Evolutionary conservation across 306 rosid genomes (phyloP), one percentile per base, ranked within the genome.

Genomic region (Vigna reflexopilosa): DNA sequence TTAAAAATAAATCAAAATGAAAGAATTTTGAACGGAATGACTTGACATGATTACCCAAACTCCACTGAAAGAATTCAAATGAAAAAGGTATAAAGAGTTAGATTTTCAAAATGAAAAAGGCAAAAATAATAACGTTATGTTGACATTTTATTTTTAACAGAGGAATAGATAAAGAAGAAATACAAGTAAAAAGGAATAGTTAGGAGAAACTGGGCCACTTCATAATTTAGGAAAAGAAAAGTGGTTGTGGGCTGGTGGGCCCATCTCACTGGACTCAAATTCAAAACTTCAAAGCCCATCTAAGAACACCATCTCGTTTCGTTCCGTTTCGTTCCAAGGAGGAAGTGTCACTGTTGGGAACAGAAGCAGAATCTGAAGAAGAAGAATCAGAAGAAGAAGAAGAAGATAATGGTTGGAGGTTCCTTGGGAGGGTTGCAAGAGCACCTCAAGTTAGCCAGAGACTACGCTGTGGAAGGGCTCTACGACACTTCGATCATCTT

Each of bases 401-500:
- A 24, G 34, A 24, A 12, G n/a, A 24, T 13, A 49, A 93, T 94
- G 91, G 91, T 81, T 34, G 87, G 96, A 61, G 67, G 86, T 68
- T 85, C 97, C n/a, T 73, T 93, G 15, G 77, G 77, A 72, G 99
- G 97, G 24, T 85, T 96, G 38, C 99, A 92, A 81, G 99, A 96
- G 36, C 99, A 96, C 82, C 86, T 93, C 76, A 96, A 93, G 82
- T 78, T 93, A 75, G 99, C 98, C n/a, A 76, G 97, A 77, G 98
- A 96, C 28, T 93, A 96, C 71, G 99, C 98, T 64, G 82, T 89
- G n/a, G 98, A 96, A 72, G 99, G 96, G 22, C 83, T 93, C 64
- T 96, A 96, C 68, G 99, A 96, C 69, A 90, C 96, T 67, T 96
- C 99, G 38, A 84, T 90, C 22, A 96, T 96, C 92, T 93, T 96